phyloP scores from a whole-genome alignment of 148 eudicot genomes.

The Vaccinium macrocarpon region DNA sequence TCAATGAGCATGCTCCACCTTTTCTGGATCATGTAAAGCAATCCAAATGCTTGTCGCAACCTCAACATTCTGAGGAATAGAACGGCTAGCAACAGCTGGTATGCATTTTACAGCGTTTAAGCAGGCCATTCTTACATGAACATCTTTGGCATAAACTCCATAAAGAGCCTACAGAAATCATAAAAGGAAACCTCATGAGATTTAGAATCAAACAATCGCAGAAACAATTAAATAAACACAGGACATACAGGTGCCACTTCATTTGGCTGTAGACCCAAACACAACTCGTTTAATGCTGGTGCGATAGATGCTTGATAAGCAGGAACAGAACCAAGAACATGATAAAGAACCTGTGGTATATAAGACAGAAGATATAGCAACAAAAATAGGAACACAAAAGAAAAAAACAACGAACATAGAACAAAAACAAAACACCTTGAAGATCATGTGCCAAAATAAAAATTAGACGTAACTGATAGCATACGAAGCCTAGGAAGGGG shows the following conservation, averaged over 20 bases:
- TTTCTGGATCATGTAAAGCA: conserved; percentile 90
- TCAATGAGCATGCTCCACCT: conserved; percentile 44
- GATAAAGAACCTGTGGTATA: conserved; percentile 80
- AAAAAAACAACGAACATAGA: background rate
- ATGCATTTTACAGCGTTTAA: conserved; percentile 92
- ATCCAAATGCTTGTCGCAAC: conserved; percentile 94
- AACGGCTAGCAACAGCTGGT: conserved; percentile 79
- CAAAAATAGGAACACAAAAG: conserved; percentile 7
- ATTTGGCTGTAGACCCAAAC: conserved; percentile 78
- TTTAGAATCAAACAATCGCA: conserved; percentile 7
- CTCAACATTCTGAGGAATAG: conserved; percentile 74
- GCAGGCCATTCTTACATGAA: conserved; percentile 94
- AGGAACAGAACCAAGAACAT: conserved; percentile 87
- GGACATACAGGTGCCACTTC: conserved; percentile 83
- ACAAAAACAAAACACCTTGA: background rate
- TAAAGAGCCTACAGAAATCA: conserved; percentile 59
- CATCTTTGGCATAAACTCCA: conserved; percentile 92
- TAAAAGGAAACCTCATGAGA: conserved; percentile 10
- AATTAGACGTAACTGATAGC: conserved; percentile 67
- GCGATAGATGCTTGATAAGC: conserved; percentile 77
- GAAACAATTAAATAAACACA: background rate
- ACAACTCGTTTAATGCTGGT: conserved; percentile 90
- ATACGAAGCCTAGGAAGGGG: conserved; percentile 93
- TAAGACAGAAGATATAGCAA: conserved; percentile 21
- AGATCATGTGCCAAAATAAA: background rate